These are phyloP conservation scores for Knufia fluminis DNA, from an alignment of 2,329 filamentous ascomycete species.

Conservation along the genomic window DNA sequence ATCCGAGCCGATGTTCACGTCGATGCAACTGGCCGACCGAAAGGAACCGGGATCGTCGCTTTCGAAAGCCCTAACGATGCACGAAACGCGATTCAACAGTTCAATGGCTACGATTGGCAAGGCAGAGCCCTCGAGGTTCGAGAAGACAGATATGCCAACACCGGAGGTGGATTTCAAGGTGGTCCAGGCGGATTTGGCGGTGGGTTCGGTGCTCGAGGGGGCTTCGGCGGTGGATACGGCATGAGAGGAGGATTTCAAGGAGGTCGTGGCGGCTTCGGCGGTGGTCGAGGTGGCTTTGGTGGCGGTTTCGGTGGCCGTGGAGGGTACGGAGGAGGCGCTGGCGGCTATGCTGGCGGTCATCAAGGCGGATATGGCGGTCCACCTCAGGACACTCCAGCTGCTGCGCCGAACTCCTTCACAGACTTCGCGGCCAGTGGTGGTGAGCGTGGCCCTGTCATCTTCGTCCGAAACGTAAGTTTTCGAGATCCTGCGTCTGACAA, in stretches of 20 bases:
- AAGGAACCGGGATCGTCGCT: constrained; percentile 93
- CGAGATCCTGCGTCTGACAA: background rate
- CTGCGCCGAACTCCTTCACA: constrained; percentile 73
- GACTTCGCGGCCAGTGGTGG: constrained; percentile 82
- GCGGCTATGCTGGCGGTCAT: constrained; percentile 26
- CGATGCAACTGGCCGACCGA: constrained; percentile 83
- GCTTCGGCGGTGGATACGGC: constrained; percentile 44
- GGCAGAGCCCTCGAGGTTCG: constrained; percentile 87
- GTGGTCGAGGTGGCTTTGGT: constrained; percentile 11
- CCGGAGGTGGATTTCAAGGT: constrained; percentile 31
- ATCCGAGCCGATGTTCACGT: constrained; percentile 93
- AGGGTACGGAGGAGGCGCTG: constrained; percentile 23
- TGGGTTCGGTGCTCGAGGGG: constrained; percentile 35
- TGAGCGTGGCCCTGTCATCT: constrained; percentile 75
- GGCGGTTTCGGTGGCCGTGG: constrained; percentile 7
- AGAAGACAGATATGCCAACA: constrained; percentile 79
- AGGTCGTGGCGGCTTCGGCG: constrained; percentile 6
- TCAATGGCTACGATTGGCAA: constrained; percentile 99
- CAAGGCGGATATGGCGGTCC: constrained; percentile 26
- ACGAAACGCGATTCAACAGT: constrained; percentile 89
- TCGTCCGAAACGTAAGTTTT: constrained; percentile 84
- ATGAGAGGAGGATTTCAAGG: constrained; percentile 42
- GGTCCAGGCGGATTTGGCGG: constrained; percentile 32
- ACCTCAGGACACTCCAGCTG: constrained; percentile 32
- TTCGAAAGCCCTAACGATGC: constrained; percentile 94